phyloP scores from a whole-genome alignment of 148 eudicot genomes.

The Vaccinium vitisidaea region DNA sequence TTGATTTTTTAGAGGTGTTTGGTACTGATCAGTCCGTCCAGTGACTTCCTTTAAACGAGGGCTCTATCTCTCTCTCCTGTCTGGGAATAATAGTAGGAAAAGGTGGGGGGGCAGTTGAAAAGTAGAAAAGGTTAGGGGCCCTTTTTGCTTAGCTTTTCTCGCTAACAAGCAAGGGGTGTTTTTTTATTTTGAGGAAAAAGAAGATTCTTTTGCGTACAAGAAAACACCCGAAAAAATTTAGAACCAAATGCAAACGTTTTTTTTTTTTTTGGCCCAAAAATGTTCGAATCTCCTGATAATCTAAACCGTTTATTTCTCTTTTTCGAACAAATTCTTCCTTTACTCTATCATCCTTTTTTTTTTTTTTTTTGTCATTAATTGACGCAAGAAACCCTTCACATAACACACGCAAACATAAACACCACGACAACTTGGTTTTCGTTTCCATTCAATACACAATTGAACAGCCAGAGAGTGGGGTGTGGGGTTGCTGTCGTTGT shows the following conservation, averaged over 20 bases:
- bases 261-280: no score
- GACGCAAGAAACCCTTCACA: neutral
- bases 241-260: conserved; percentile 4
- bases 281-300: no score
- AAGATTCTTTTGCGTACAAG: neutral
- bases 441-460: neutral
- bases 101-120: conserved; percentile 10
- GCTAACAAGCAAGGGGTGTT: conserved; percentile 1
- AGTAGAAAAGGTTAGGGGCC: neutral
- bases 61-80: neutral
- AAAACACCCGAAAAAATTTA: neutral
- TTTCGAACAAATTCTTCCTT: neutral
- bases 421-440: conserved; percentile 7
- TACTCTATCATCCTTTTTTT: neutral
- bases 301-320: no score
- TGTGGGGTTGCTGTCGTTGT: conserved; percentile 6
- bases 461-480: neutral
- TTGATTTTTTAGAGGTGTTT: neutral
- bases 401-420: conserved; percentile 1
- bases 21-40: neutral
- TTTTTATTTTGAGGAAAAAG: neutral
- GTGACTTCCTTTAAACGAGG: neutral
- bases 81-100: neutral
- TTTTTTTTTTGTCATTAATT: neutral
- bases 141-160: conserved; percentile 9